Conservation (phyloP, 108 stramenopile species). For the Fragilaria crotonensis region DNA sequence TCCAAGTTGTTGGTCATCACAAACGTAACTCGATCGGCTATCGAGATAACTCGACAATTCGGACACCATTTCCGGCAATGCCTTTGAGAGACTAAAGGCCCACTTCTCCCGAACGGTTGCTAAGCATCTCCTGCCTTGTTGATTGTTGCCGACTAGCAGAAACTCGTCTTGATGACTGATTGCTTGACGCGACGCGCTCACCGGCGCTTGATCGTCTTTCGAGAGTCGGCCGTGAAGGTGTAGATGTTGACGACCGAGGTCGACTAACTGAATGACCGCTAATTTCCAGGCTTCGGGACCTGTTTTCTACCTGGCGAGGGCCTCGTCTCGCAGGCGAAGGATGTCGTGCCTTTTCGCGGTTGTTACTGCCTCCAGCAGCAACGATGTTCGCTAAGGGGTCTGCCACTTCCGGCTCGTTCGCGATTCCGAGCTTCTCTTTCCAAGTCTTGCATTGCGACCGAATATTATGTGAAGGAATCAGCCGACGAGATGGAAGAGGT, state of each 20-base stretch:
- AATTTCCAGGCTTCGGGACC: background rate
- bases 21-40: too few species aligned
- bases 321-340: background rate
- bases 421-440: background rate
- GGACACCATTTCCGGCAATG: too few species aligned
- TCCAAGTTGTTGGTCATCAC: too few species aligned
- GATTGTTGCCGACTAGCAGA: too few species aligned
- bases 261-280: background rate
- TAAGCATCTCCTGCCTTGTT: too few species aligned
- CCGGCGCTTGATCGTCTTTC: background rate
- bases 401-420: background rate
- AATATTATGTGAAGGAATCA: conserved; percentile 5
- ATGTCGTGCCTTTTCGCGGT: background rate
- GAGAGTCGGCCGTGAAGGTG: background rate
- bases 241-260: background rate
- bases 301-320: background rate
- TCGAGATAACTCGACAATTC: too few species aligned
- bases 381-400: background rate
- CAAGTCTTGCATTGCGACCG: background rate
- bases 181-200: too few species aligned
- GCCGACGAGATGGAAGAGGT: background rate
- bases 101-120: too few species aligned
- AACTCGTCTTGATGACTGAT: too few species aligned
- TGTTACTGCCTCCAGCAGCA: background rate
- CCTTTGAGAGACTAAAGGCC: too few species aligned